These are phyloP conservation scores for Penstemon newberryi DNA, from an alignment of 257 asterid genomes.

Conservation along the genomic window DNA sequence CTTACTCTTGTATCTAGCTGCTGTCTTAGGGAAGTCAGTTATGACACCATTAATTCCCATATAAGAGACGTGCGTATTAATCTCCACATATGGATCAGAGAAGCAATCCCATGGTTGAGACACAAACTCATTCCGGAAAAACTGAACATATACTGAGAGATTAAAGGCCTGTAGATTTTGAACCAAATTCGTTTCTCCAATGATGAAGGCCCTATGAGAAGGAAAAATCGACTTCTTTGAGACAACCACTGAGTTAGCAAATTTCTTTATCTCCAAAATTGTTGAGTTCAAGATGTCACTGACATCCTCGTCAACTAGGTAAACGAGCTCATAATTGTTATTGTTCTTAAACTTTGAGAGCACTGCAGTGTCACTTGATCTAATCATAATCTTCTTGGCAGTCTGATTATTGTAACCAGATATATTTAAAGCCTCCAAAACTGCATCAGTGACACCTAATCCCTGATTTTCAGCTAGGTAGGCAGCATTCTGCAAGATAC, in stretches of 20 bases:
- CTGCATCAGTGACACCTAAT: slow-evolving; percentile 61
- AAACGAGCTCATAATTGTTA: slow-evolving; percentile 62
- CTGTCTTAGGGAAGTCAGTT: slow-evolving; percentile 72
- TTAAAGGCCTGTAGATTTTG: slow-evolving; percentile 51
- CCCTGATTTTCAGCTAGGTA: slow-evolving; percentile 73
- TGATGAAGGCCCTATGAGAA: slow-evolving; percentile 27
- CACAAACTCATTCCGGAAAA: slow-evolving; percentile 65
- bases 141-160: slow-evolving; percentile 58
- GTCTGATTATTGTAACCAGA: slow-evolving; percentile 55
- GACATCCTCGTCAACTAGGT: slow-evolving; percentile 52
- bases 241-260: slow-evolving; percentile 67
- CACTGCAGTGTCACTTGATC: slow-evolving; percentile 67
- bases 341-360: slow-evolving; percentile 46
- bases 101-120: slow-evolving; percentile 92
- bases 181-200: slow-evolving; percentile 47
- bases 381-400: slow-evolving; percentile 57
- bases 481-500: slow-evolving; percentile 62
- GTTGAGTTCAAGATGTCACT: slow-evolving; percentile 63
- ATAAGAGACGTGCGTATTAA: slow-evolving; percentile 37
- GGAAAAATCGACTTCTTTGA: slow-evolving; percentile 60
- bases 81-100: slow-evolving; percentile 72
- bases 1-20: slow-evolving; percentile 81
- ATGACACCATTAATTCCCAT: slow-evolving; percentile 55
- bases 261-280: slow-evolving; percentile 52
- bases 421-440: slow-evolving; percentile 50